A percentile compares a stretch with the other conserved stretches of the same genome.
phyloP scores from a whole-genome alignment of 192 early-diverging fungal genomes.

The Physocladia obscura region DNA sequence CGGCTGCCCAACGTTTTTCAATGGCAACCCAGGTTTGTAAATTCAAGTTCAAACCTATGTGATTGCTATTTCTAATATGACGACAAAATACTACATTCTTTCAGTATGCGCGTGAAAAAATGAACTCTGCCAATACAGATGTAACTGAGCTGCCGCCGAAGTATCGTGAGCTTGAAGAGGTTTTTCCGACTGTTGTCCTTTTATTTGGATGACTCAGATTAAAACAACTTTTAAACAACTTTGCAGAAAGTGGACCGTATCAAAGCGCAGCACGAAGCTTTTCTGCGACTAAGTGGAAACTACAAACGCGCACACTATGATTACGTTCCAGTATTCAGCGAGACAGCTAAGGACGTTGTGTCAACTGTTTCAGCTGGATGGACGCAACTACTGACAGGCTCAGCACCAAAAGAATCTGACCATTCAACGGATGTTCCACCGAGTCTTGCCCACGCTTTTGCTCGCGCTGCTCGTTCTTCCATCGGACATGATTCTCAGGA shows the following conservation, averaged over 20 bases:
- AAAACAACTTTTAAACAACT: not conserved
- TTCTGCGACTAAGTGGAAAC: slow-evolving; percentile 74
- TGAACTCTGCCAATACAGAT: slow-evolving; percentile 70
- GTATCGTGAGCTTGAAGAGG: slow-evolving; percentile 88
- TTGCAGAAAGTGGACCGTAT: slow-evolving; percentile 76
- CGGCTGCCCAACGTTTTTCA: slow-evolving; percentile 41
- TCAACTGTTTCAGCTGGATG: slow-evolving; percentile 61
- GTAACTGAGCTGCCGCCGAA: slow-evolving; percentile 92
- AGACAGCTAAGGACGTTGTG: slow-evolving; percentile 73
- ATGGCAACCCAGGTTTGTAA: slow-evolving; percentile 36
- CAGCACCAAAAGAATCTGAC: slow-evolving; percentile 25
- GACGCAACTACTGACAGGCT: slow-evolving; percentile 30
- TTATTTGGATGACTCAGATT: slow-evolving; percentile 19
- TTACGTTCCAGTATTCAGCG: slow-evolving; percentile 67
- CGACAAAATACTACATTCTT: not conserved
- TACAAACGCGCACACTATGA: slow-evolving; percentile 77
- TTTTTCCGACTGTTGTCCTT: slow-evolving; percentile 31
- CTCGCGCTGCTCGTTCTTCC: slow-evolving; percentile 64
- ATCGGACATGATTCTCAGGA: slow-evolving; percentile 79
- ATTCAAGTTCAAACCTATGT: not conserved
- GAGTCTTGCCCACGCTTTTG: slow-evolving; percentile 71
- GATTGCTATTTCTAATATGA: not conserved
- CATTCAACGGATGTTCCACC: slow-evolving; percentile 40
- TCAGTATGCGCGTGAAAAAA: slow-evolving; percentile 89
- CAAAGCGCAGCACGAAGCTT: slow-evolving; percentile 62